phyloP scores from a whole-genome alignment of 805 yeast genomes.

The Candida hungchunana region DNA sequence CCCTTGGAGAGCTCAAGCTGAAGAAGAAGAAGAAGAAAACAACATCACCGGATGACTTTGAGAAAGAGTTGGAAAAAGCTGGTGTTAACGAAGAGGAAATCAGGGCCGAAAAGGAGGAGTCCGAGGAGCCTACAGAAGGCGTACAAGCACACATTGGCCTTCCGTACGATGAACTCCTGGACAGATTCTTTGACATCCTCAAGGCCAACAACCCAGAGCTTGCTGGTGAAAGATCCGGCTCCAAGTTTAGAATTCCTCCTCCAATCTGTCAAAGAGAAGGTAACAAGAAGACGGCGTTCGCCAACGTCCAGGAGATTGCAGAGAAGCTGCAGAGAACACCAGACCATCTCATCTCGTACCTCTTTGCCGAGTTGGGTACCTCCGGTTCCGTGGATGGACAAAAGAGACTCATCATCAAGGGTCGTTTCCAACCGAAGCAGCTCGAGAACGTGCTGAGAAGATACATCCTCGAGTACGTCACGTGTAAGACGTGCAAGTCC shows the following conservation, averaged over 20 bases:
- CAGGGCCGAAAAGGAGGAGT: conserved; percentile 20
- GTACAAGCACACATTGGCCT: conserved; percentile 49
- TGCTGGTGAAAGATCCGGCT: conserved; percentile 92
- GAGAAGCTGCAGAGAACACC: conserved; percentile 93
- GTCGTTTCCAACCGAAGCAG: conserved; percentile 97
- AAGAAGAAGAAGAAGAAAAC: conserved; percentile 86
- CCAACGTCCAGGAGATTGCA: conserved; percentile 92
- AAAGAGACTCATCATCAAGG: conserved; percentile 94
- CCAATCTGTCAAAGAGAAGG: conserved; percentile 98
- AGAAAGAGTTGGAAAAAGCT: conserved; percentile 83
- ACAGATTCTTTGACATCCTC: conserved; percentile 80
- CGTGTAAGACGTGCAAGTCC: conserved; percentile 98
- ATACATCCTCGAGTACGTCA: conserved; percentile 94
- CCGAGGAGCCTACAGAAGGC: conserved; percentile 18
- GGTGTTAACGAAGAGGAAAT: conserved; percentile 56
- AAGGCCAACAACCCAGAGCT: conserved; percentile 95
- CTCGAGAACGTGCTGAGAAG: conserved; percentile 95
- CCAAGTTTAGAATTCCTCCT: conserved; percentile 94
- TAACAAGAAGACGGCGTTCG: conserved; percentile 90
- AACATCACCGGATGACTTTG: conserved; percentile 69
- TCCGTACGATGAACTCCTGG: conserved; percentile 71
- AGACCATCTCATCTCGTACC: conserved; percentile 93
- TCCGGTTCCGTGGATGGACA: conserved; percentile 99
- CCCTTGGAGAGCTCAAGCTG: conserved; percentile 65
- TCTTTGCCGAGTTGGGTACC: conserved; percentile 98